phyloP scores from a whole-genome alignment of 495 filamentous ascomycete species.

The Cudoniella acicularis region DNA sequence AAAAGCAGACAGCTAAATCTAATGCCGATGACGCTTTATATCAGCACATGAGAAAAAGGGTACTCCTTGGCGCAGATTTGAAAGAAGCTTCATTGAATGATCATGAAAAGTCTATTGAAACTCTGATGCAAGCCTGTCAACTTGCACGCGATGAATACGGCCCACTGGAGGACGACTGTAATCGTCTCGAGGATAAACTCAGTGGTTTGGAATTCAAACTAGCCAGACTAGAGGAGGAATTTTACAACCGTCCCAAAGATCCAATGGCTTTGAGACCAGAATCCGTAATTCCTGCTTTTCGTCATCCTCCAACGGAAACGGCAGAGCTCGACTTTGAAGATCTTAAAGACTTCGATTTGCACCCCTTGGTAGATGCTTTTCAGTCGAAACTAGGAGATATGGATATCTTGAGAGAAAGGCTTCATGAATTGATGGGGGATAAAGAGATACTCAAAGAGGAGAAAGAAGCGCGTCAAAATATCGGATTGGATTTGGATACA shows the following conservation, averaged over 20 bases:
- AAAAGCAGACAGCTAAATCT: no score
- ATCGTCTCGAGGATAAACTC: constrained; percentile 6
- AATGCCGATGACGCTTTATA: no score
- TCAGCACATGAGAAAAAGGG: no score
- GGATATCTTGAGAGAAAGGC: constrained; percentile 10
- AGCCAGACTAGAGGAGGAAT: constrained; percentile 5
- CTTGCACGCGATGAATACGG: constrained; percentile 13
- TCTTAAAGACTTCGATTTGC: background rate
- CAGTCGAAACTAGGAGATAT: constrained; percentile 13
- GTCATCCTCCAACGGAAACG: background rate
- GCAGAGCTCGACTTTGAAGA: background rate
- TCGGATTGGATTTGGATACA: background rate
- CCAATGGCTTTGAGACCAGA: background rate
- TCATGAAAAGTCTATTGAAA: background rate
- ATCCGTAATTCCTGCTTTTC: background rate
- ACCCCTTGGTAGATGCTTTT: constrained; percentile 7
- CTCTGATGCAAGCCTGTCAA: constrained; percentile 7
- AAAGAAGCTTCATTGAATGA: background rate
- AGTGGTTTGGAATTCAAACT: constrained; percentile 6
- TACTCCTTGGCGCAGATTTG: no score
- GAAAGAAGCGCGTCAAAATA: background rate
- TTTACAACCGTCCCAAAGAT: background rate
- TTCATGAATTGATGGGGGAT: constrained; percentile 3
- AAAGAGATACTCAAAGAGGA: constrained; percentile 2
- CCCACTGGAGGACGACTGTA: constrained; percentile 10